These are phyloP conservation scores for Backusella liffmaniae DNA, from an alignment of 192 early-diverging fungal species.

Conservation along the genomic window DNA sequence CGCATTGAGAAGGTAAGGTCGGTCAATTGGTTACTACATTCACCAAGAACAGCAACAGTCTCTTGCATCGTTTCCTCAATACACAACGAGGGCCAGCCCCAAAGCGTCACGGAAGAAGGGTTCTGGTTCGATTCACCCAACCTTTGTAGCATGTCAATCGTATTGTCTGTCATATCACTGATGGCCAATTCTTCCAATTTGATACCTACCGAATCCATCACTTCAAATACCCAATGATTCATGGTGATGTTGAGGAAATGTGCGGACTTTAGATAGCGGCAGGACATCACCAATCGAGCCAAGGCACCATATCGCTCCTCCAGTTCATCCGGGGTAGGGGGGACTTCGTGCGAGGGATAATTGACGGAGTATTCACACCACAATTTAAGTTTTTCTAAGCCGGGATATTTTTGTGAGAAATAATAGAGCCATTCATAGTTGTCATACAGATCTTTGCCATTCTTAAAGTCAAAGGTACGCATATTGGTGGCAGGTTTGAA, in stretches of 20 bases:
- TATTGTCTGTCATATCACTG: constrained; percentile 14
- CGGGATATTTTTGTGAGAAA: background rate
- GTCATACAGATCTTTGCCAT: background rate
- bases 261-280: background rate
- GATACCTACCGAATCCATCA: background rate
- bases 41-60: background rate
- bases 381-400: background rate
- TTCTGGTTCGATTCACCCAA: constrained; percentile 9
- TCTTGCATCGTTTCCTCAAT: constrained; percentile 12
- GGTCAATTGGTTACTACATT: background rate
- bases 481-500: background rate
- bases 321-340: background rate
- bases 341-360: background rate
- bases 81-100: constrained; percentile 14
- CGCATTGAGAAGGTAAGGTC: constrained; percentile 6
- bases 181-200: background rate
- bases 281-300: background rate
- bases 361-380: constrained; percentile 11
- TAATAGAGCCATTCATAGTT: constrained; percentile 12
- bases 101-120: background rate
- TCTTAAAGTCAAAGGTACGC: background rate
- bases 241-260: background rate
- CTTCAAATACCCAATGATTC: background rate
- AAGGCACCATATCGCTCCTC: background rate
- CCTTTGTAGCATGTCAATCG: background rate